A percentile compares a stretch with the other conserved stretches of the same genome.
phyloP scores from a whole-genome alignment of 75 land plant species.

The Larix kaempferi region DNA sequence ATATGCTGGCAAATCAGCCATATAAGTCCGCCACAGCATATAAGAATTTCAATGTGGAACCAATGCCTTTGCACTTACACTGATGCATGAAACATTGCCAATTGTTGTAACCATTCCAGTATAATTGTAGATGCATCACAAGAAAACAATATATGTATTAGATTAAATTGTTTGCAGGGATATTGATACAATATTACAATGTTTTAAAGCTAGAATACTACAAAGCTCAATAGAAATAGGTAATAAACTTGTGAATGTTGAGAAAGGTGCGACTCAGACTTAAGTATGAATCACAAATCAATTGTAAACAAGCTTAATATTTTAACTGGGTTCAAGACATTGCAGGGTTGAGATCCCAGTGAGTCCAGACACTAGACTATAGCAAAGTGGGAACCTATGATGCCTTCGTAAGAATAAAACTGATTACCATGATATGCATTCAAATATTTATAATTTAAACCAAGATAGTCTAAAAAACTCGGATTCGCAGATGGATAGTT shows the following conservation, averaged over 20 bases:
- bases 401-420: too few relatives aligned
- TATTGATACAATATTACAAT: background rate
- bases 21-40: background rate
- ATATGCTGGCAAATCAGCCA: constrained; percentile 50
- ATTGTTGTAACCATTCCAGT: background rate
- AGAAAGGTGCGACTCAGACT: background rate
- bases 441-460: too few relatives aligned
- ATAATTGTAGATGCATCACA: background rate
- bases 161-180: background rate
- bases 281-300: too few relatives aligned
- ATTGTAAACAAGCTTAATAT: background rate
- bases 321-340: background rate
- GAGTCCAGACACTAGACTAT: background rate
- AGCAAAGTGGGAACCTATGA: too few relatives aligned
- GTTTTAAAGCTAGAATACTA: background rate
- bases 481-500: too few relatives aligned
- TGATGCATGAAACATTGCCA: background rate
- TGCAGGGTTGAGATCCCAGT: background rate
- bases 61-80: constrained; percentile 2
- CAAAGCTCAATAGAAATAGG: background rate
- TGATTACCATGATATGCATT: too few relatives aligned
- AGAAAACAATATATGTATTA: background rate
- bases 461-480: too few relatives aligned
- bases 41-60: background rate
- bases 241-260: background rate